Conservation (phyloP, 495 filamentous ascomycete genomes). For the Tuber melanosporum region DNA sequence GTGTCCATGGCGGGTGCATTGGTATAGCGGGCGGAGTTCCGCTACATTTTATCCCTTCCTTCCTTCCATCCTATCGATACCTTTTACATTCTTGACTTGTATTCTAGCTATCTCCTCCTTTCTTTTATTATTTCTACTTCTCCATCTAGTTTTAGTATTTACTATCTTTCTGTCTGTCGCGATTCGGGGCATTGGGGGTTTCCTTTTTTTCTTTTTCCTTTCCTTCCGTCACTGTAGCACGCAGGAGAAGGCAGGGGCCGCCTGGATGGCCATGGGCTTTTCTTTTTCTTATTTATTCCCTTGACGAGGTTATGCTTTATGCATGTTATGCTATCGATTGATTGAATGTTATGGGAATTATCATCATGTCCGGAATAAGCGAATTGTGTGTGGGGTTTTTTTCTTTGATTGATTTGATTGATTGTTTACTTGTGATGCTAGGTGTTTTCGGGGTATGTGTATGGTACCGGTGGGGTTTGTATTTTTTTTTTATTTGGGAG, state of each 20-base stretch:
- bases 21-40: not conserved
- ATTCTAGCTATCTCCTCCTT: not conserved
- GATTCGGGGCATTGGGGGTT: not conserved
- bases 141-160: constrained; percentile 3
- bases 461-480: not conserved
- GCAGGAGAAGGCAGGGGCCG: constrained; percentile 1
- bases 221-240: constrained; percentile 2
- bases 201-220: not conserved
- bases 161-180: not conserved
- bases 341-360: constrained; percentile 2
- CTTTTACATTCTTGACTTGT: not conserved
- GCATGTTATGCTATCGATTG: not conserved
- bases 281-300: not conserved
- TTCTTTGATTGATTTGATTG: not conserved
- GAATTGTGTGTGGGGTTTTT: not conserved
- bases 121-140: not conserved
- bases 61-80: not conserved
- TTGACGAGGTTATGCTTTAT: constrained; percentile 1
- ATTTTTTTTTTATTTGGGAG: not conserved
- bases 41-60: not conserved
- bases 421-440: not conserved
- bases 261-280: not conserved
- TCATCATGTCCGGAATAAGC: not conserved
- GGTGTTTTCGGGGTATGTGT: constrained; percentile 1
- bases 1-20: constrained; percentile 1